Base-by-base conservation (phyloP, 768 basidiomycete species). In the Jaapia argillacea region DNA sequence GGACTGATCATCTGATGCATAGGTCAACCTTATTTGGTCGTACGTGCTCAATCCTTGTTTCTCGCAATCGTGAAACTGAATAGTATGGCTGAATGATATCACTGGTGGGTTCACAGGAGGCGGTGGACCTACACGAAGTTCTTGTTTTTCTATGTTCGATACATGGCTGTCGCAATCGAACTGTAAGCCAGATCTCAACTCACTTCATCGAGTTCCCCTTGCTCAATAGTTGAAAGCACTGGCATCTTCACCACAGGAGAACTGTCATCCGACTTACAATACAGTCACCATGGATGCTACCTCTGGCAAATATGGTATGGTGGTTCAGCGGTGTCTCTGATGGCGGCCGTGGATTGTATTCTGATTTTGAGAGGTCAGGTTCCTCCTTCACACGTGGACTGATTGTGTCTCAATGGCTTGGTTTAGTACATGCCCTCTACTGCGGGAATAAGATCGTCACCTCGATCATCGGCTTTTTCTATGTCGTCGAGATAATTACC, bases 281-380 rank as follows among this genome's bases (percentile, higher is more conserved):
- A 67, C 47, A 63, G 66, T 2, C 43, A 45, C 5, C 63, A 64
- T 44, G 66, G 59, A 31, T 71, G 69, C 49, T 71, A 59, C 51
- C 63, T 68, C 42, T 71, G 67, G 68, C 60, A 68, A 47, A 54
- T 67, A n/a, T 69, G 63, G 42, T 67, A 68, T 54, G 68, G 59
- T 14, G 55, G 60, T 6, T 60, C 61, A 5, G 53, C 61, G 12
- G 45, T 58, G 5, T 35, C 49, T 2, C 51, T 68, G 21, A 53
- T 66, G 14, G 47, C 47, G 2, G 53, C 50, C 6, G 64, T 67
- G 7, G 68, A 71, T 47, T 59, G 58, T 13, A 58, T 71, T 27
- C 56, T 71, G 12, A 65, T 69, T 40, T 48, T 69, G 24, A 56
- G 69, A 53, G 57, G 69, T 67, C 41, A 41, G 52, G 46, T n/a